Conservation (phyloP, 2,329 filamentous ascomycete species). For the Paracoccidioides lutzii region DNA sequence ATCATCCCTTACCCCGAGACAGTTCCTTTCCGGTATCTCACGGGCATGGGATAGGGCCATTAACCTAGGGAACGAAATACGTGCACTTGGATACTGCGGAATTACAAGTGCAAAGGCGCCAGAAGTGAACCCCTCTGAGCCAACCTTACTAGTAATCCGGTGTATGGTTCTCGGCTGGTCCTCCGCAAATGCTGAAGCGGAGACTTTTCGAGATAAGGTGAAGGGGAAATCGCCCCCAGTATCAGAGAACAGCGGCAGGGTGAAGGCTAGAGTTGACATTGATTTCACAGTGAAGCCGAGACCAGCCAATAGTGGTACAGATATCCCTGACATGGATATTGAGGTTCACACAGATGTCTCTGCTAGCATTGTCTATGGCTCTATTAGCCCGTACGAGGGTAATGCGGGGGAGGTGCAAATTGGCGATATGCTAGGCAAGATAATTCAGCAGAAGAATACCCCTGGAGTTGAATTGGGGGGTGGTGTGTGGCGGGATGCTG, state of each 20-base stretch:
- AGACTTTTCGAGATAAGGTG: background rate
- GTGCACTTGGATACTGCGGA: slow-evolving; percentile 32
- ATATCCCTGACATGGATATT: slow-evolving; percentile 11
- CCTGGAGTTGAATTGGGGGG: slow-evolving; percentile 18
- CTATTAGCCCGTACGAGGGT: slow-evolving; percentile 17
- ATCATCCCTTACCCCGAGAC: slow-evolving; percentile 23
- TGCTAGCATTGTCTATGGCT: slow-evolving; percentile 29
- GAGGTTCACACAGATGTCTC: slow-evolving; percentile 25
- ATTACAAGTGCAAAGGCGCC: slow-evolving; percentile 27
- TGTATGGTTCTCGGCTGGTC: slow-evolving; percentile 26
- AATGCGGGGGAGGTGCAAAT: slow-evolving; percentile 21
- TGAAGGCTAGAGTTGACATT: slow-evolving; percentile 22
- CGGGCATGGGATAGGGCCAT: slow-evolving; percentile 31
- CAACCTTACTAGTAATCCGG: slow-evolving; percentile 20
- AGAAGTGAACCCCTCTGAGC: slow-evolving; percentile 12
- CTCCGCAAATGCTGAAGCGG: background rate
- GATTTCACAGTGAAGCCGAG: slow-evolving; percentile 28
- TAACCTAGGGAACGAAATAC: slow-evolving; percentile 31
- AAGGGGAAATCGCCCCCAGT: background rate
- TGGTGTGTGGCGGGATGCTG: slow-evolving; percentile 29
- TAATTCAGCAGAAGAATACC: slow-evolving; percentile 17
- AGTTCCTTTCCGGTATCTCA: slow-evolving; percentile 30
- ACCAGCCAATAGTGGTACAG: slow-evolving; percentile 9
- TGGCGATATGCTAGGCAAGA: slow-evolving; percentile 14
- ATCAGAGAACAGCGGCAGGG: slow-evolving; percentile 5